These are phyloP conservation scores for Danielozyma ontarioensis DNA, from an alignment of 805 yeast species.

Conservation along the genomic window DNA sequence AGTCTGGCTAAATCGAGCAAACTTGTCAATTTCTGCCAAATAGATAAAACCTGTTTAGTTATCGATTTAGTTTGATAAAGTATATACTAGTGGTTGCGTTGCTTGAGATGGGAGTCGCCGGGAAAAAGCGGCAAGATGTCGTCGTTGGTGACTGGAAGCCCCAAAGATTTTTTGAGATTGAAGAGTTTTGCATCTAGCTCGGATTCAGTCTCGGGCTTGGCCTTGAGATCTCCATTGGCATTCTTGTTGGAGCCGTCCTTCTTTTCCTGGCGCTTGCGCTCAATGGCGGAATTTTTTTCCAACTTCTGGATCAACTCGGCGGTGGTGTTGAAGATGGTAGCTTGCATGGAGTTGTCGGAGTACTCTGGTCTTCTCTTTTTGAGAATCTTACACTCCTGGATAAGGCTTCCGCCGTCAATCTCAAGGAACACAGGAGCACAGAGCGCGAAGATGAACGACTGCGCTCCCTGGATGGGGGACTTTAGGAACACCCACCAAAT, in stretches of 20 bases:
- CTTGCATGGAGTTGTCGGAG: slow-evolving; percentile 56
- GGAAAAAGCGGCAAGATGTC: slow-evolving; percentile 28
- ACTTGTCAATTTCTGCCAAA: too few species aligned
- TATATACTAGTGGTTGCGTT: too few species aligned
- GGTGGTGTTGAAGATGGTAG: slow-evolving; percentile 55
- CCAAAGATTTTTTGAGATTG: slow-evolving; percentile 19
- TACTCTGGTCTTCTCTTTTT: slow-evolving; percentile 57
- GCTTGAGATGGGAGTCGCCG: too few species aligned
- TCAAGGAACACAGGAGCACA: slow-evolving; percentile 66
- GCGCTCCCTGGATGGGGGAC: slow-evolving; percentile 73
- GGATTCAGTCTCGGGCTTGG: slow-evolving; percentile 29
- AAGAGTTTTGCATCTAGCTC: slow-evolving; percentile 33
- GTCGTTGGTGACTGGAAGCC: too few species aligned
- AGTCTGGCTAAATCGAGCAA: too few species aligned
- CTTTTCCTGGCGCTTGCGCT: slow-evolving; percentile 43
- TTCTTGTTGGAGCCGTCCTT: slow-evolving; percentile 15
- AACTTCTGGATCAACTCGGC: slow-evolving; percentile 49
- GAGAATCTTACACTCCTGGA: slow-evolving; percentile 66
- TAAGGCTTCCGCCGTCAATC: slow-evolving; percentile 59
- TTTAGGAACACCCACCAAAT: slow-evolving; percentile 78
- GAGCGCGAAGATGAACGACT: slow-evolving; percentile 63
- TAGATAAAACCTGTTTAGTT: too few species aligned
- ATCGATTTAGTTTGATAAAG: too few species aligned
- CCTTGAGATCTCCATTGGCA: slow-evolving; percentile 18
- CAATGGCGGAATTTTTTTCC: slow-evolving; percentile 70